phyloP scores from a whole-genome alignment of 2,329 filamentous ascomycete species.

The Colletotrichum magnum region DNA sequence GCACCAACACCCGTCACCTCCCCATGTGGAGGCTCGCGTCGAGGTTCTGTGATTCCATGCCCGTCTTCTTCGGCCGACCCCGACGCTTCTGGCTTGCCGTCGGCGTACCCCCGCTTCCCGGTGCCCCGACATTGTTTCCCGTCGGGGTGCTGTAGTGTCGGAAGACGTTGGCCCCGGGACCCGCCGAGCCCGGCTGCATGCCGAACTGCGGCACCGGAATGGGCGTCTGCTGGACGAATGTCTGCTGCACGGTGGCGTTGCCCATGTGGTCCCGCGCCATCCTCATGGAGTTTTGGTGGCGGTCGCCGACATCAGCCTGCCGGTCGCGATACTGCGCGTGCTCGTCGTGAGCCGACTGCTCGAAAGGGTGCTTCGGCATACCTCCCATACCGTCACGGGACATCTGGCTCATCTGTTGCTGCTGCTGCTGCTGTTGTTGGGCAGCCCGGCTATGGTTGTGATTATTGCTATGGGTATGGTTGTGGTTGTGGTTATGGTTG shows the following conservation, averaged over 20 bases:
- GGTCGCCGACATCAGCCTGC: conserved; percentile 28
- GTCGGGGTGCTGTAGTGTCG: conserved; percentile 38
- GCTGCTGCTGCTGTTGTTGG: conserved; percentile 30
- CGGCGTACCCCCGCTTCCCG: conserved; percentile 29
- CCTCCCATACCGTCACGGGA: conserved; percentile 36
- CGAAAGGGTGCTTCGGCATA: conserved; percentile 39
- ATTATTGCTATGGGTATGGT: conserved; percentile 27
- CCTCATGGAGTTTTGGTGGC: conserved; percentile 33
- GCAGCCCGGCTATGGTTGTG: conserved; percentile 29
- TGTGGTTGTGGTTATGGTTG: conserved; percentile 26
- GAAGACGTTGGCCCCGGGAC: conserved; percentile 30
- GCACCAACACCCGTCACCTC: neutral
- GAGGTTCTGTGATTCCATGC: conserved; percentile 31
- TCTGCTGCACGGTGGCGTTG: conserved; percentile 36
- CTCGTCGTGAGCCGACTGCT: conserved; percentile 40
- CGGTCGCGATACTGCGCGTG: conserved; percentile 41
- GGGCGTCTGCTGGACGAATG: conserved; percentile 40
- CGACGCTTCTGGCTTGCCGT: conserved; percentile 35
- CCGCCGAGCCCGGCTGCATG: conserved; percentile 34
- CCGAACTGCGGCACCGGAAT: conserved; percentile 42
- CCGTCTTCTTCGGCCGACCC: conserved; percentile 39
- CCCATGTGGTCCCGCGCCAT: conserved; percentile 39
- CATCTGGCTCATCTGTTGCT: conserved; percentile 39
- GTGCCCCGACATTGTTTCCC: conserved; percentile 16
- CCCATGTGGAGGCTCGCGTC: conserved; percentile 36